Conservation (phyloP, 257 asterid species). For the Henckelia pumila region DNA sequence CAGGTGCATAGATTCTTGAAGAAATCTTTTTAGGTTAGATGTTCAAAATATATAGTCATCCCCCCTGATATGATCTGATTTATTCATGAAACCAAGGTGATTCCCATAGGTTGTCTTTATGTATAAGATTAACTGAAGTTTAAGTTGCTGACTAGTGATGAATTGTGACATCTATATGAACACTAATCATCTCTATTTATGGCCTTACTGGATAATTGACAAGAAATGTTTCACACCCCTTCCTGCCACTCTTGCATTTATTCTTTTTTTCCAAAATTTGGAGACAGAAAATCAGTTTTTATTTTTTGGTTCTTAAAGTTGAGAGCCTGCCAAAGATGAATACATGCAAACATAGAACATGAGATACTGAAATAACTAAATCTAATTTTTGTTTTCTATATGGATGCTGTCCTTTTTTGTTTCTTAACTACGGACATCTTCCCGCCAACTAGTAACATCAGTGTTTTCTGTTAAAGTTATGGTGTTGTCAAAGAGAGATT, state of each 20-base stretch:
- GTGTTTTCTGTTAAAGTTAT: neutral
- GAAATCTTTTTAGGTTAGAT: slow-evolving; percentile 15
- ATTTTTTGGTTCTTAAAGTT: neutral
- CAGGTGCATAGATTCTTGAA: slow-evolving; percentile 51
- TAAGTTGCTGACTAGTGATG: neutral
- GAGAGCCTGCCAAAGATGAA: neutral
- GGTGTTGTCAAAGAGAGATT: neutral
- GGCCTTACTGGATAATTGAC: neutral
- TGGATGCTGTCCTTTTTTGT: neutral
- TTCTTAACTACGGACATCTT: neutral
- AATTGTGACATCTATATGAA: neutral
- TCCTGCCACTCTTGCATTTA: neutral
- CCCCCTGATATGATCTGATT: slow-evolving; percentile 16
- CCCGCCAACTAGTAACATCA: neutral
- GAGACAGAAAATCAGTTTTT: neutral
- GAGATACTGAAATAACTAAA: neutral
- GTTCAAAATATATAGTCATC: slow-evolving; percentile 11
- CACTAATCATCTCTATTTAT: slow-evolving; percentile 1
- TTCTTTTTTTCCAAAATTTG: neutral
- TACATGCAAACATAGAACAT: neutral
- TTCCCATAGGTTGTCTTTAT: neutral
- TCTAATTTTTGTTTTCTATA: neutral
- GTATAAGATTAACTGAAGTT: slow-evolving; percentile 13
- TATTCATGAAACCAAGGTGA: slow-evolving; percentile 14
- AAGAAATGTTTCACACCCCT: neutral